These are phyloP conservation scores for Carallia pectinifolia DNA, from an alignment of 345 rosid species.

Conservation along the genomic window DNA sequence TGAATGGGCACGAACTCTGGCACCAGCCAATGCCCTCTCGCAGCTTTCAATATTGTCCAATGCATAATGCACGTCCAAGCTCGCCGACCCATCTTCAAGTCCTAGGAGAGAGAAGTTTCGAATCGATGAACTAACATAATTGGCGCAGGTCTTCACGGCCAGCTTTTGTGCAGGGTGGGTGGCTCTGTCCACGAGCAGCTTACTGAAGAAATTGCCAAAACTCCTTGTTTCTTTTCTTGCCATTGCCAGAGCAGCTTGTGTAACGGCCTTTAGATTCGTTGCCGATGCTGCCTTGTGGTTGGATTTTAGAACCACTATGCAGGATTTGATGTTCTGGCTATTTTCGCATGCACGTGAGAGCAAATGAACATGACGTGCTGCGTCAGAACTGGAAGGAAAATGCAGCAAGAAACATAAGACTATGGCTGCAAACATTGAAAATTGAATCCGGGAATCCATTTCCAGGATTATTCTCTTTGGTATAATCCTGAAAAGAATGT, in stretches of 20 bases:
- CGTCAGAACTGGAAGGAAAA: constrained; percentile 3
- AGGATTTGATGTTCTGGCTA: not conserved
- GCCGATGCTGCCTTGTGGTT: not conserved
- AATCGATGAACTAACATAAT: not conserved
- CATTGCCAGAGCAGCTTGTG: not conserved
- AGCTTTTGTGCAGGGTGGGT: not conserved
- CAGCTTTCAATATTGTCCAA: constrained; percentile 12
- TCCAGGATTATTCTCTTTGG: too few relatives aligned
- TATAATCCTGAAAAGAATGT: too few relatives aligned
- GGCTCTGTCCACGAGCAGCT: not conserved
- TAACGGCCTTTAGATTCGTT: not conserved
- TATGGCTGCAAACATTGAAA: not conserved
- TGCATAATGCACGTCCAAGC: constrained; percentile 30
- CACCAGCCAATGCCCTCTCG: too few relatives aligned
- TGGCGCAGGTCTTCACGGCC: constrained; percentile 8
- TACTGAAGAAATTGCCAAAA: not conserved
- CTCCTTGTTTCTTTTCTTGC: not conserved
- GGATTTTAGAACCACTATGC: constrained; percentile 1
- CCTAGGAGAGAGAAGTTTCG: constrained; percentile 1
- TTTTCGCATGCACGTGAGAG: not conserved
- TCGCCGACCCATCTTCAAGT: constrained; percentile 11
- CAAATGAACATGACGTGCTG: not conserved
- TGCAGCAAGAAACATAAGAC: not conserved
- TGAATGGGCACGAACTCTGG: too few relatives aligned
- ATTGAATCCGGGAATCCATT: not conserved